These are phyloP conservation scores for Mortierella sp. DNA, from an alignment of 371 early-diverging fungal species.

Conservation along the genomic window DNA sequence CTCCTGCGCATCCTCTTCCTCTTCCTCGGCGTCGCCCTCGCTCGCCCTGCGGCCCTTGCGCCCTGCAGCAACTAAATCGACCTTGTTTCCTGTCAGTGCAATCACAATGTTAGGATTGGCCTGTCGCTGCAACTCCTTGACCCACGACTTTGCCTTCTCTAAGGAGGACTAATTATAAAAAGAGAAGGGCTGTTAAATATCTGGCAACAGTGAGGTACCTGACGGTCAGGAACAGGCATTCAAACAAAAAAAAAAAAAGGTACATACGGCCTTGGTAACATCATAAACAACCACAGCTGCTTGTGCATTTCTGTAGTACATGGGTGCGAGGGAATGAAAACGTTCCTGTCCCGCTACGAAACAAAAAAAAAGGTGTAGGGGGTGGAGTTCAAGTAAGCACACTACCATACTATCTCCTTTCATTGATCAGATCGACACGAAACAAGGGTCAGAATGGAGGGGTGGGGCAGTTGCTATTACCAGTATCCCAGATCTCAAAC, in stretches of 20 bases:
- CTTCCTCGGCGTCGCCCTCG: slow-evolving; percentile 43
- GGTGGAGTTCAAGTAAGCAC: neutral
- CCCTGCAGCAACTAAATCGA: slow-evolving; percentile 75
- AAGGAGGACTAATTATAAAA: slow-evolving; percentile 77
- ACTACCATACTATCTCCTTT: neutral
- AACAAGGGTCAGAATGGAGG: neutral
- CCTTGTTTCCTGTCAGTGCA: slow-evolving; percentile 97
- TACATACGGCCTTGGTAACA: slow-evolving; percentile 87
- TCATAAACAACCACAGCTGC: slow-evolving; percentile 98
- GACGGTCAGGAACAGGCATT: no score
- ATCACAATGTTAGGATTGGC: slow-evolving; percentile 96
- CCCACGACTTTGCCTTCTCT: slow-evolving; percentile 98
- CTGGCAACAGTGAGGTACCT: no score
- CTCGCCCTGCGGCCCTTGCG: slow-evolving; percentile 23
- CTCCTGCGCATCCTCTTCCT: slow-evolving; percentile 50
- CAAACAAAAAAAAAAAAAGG: no score
- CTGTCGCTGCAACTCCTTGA: slow-evolving; percentile 96
- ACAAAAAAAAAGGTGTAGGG: neutral
- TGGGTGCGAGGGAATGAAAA: slow-evolving; percentile 95
- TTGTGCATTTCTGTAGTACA: slow-evolving; percentile 98
- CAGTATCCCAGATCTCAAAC: slow-evolving; percentile 96
- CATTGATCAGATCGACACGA: neutral
- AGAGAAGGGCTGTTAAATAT: neutral
- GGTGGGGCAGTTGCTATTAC: neutral
- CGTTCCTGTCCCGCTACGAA: slow-evolving; percentile 86